Base-by-base conservation (phyloP, 257 asterid genomes). In the Eustoma russellianum region DNA sequence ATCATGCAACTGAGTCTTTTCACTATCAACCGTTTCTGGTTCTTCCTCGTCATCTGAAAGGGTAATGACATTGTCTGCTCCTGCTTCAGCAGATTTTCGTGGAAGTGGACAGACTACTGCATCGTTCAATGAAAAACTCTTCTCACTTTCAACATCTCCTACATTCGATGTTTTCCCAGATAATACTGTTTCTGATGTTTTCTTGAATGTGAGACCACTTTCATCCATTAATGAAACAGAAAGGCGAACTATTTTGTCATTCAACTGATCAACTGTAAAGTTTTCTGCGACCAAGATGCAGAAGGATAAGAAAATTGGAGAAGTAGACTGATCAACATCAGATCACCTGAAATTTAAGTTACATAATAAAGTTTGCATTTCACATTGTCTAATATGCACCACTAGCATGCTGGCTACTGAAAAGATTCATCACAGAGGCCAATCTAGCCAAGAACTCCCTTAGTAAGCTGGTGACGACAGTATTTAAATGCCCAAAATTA, bases 1-100 rank as follows among this genome's bases (percentile, higher is more conserved):
- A 59, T 61, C 57, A 54, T 54, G 66, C 44, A 72, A 67, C 11
- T 62, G 56, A 57, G 55, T 35, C 51, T 47, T 70, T 49, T 59
- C 59, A 58, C 41, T 16, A 52, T 55, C 68, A 75, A 83, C 61
- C 64, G 59, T 60, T 48, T 66, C 82, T 51, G 67, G 55, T 67
- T 82, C 92, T 60, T 66, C 57, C 71, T 91, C 96, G 55, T 83
- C 93, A 62, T 84, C 93, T 50, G 83, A 79, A 68, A 78, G 81
- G 69, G 77, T 38, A 50, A 87, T 63, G 46, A 76, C 57, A 71
- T 70, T 60, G 58, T 41, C 76, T 69, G 70, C 67, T 35, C 62
- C 77, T 66, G 46, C 48, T 49, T 63, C 63, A 51, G 53, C 60
- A 30, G 53, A 50, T 51, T 67, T 71, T 63, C 74, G 73, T 12